phyloP scores from a whole-genome alignment of 805 yeast genomes.

The Suhomyces faveliae region DNA sequence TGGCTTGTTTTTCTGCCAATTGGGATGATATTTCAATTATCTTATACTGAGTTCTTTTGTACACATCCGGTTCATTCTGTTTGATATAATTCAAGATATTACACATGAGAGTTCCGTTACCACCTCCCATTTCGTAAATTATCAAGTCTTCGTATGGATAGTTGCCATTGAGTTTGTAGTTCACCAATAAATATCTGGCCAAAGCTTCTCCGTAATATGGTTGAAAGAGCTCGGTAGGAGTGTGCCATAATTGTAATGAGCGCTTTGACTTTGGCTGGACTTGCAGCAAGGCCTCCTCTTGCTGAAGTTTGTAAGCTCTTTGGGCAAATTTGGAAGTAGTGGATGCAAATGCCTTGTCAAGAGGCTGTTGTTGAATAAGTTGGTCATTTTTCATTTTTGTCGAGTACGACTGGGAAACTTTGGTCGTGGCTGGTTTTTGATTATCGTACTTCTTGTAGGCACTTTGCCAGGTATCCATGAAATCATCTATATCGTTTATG shows the following conservation, averaged over 20 bases:
- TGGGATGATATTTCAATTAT: conserved; percentile 70
- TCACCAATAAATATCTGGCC: conserved; percentile 73
- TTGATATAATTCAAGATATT: conserved; percentile 67
- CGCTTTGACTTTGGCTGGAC: conserved; percentile 22
- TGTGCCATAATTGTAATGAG: conserved; percentile 78
- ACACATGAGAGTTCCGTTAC: conserved; percentile 83
- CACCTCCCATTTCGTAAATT: conserved; percentile 88
- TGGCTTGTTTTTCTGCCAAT: conserved; percentile 56
- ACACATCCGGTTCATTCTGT: conserved; percentile 68
- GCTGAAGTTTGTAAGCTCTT: conserved; percentile 26
- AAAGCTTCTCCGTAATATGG: conserved; percentile 85
- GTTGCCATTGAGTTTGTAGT: conserved; percentile 60
- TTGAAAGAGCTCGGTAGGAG: conserved; percentile 82
- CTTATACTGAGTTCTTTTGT: conserved; percentile 61
- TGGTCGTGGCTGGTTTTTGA: neutral
- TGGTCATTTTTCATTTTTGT: conserved; percentile 2
- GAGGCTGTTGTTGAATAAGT: conserved; percentile 1
- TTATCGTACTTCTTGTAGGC: conserved; percentile 56
- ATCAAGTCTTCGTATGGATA: conserved; percentile 71
- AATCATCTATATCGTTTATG: conserved; percentile 63
- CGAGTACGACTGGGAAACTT: neutral
- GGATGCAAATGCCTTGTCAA: conserved; percentile 16
- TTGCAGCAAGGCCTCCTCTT: conserved; percentile 19
- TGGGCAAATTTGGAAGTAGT: conserved; percentile 27
- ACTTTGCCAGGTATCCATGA: conserved; percentile 63